Evolutionary conservation across 1,139 yeast genomes (phyloP), one percentile per base, ranked within the genome.

Genomic region (Taiozyma sp.): DNA sequence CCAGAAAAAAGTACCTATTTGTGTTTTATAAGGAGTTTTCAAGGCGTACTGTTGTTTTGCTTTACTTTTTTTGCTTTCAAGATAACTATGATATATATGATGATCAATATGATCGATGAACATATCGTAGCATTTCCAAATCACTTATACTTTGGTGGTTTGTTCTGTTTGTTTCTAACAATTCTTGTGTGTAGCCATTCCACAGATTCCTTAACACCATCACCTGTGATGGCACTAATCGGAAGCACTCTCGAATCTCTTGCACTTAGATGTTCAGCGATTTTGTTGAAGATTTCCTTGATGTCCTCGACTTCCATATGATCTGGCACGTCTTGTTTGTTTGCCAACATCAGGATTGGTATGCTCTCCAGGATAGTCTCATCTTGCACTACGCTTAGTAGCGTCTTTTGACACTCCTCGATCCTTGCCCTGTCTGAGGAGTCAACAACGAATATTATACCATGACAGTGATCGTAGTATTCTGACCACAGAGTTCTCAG

Each of bases 291-390:
- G 62, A 91, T 68, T 77, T 95, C 76, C 75, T 91, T 81, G 66
- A 93, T 76, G 70, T 86, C 82, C 71, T 81, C 79, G 59, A 85
- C 81, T 62, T 83, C 97, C 70, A 91, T 74, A 59, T 89, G 86
- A 48, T 85, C 90, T 45, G 88, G 90, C 51, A 87, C 73, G 68
- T 93, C 99, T 71, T 90, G 97, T 67, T 93, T 93, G 68, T 93
- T 93, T 10, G 97, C 98, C 64, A 93, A 74, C 97, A 93, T 90
- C 49, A 93, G 72, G 9, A 93, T 81, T 0, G 98, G 99, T 14
- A 90, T 85, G 44, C 93, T 91, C 54, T 81, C 87, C 8, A 37
- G 7, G 19, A 77, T 72, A 29, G 77, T 75, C 50, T 83, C 85
- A 60, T 76, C 76, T 51, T 74, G 72, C 35, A 79, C 76, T 10